A percentile compares a stretch with the other conserved stretches of the same genome.
Conservation (phyloP, 805 yeast species). For the Lipomyces japonicus region DNA sequence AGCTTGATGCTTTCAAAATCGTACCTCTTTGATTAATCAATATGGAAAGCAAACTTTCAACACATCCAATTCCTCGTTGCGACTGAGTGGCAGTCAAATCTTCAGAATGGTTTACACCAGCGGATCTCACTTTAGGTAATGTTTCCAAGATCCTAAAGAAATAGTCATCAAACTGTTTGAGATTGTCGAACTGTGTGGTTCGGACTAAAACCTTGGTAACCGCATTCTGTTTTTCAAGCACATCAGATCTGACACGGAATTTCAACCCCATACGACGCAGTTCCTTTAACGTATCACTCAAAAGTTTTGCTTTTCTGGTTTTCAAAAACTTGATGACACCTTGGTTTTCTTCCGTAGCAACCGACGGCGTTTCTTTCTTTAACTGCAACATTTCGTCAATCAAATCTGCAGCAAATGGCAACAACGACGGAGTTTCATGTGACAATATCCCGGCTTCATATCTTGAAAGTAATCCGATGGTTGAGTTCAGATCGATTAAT, state of each 20-base stretch:
- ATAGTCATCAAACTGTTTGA: conserved; percentile 47
- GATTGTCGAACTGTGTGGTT: conserved; percentile 42
- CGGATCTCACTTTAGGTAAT: conserved; percentile 70
- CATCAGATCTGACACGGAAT: conserved; percentile 59
- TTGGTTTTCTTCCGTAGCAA: conserved; percentile 67
- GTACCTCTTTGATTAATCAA: conserved; percentile 41
- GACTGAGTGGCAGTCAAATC: conserved; percentile 75
- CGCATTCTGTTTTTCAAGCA: conserved; percentile 58
- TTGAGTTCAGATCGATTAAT: conserved; percentile 48
- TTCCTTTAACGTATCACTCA: conserved; percentile 74
- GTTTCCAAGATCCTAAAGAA: conserved; percentile 73
- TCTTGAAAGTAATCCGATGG: conserved; percentile 54
- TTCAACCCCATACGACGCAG: conserved; percentile 73
- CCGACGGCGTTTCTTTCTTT: conserved; percentile 72
- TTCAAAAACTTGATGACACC: conserved; percentile 66
- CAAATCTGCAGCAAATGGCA: conserved; percentile 53
- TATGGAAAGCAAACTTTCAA: conserved; percentile 64
- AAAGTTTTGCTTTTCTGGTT: conserved; percentile 71
- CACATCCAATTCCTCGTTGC: conserved; percentile 69
- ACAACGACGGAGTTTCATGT: conserved; percentile 48
- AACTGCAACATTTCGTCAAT: conserved; percentile 58
- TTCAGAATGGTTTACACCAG: conserved; percentile 56
- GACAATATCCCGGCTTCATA: conserved; percentile 41
- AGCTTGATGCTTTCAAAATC: background rate
- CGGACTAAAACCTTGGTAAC: conserved; percentile 60